phyloP scores from a whole-genome alignment of 768 basidiomycete species.

The Collybia mongolica region DNA sequence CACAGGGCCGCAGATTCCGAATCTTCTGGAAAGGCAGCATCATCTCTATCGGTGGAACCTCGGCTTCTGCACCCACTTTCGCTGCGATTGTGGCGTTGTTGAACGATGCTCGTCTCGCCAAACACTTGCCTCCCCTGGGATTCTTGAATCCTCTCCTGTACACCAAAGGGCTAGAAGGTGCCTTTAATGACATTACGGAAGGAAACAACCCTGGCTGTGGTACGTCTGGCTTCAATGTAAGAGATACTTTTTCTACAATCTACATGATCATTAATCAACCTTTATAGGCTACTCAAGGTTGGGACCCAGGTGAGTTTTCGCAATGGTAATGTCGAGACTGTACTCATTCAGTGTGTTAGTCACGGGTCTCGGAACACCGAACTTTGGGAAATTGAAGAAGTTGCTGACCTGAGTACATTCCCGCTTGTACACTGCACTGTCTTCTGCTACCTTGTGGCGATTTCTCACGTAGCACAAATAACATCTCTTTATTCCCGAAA shows the following conservation, averaged over 20 bases:
- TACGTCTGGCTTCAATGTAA: conserved; percentile 59
- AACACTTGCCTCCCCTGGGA: conserved; percentile 45
- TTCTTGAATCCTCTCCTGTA: conserved; percentile 69
- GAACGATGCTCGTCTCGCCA: conserved; percentile 54
- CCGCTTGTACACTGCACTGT: too few relatives aligned
- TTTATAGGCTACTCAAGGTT: conserved; percentile 43
- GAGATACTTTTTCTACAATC: conserved; percentile 16
- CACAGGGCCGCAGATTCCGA: conserved; percentile 48
- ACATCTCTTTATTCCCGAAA: too few relatives aligned
- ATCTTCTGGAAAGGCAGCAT: conserved; percentile 41
- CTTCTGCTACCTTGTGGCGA: too few relatives aligned
- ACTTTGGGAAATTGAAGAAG: conserved; percentile 17
- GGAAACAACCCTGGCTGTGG: conserved; percentile 58
- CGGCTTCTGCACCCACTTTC: conserved; percentile 60
- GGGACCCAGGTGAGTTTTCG: conserved; percentile 49
- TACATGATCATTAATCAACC: conserved; percentile 2
- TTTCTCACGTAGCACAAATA: too few relatives aligned
- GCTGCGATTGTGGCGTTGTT: conserved; percentile 60
- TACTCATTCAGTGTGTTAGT: conserved; percentile 8
- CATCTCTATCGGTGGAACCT: conserved; percentile 53
- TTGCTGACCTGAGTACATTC: conserved; percentile 6
- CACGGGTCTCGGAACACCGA: conserved; percentile 11
- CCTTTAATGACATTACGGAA: conserved; percentile 54
- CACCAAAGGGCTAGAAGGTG: conserved; percentile 27
- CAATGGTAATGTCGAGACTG: background rate